These are phyloP conservation scores for Chrysosporium queenslandicum DNA, from an alignment of 2,329 filamentous ascomycete genomes.

Conservation along the genomic window DNA sequence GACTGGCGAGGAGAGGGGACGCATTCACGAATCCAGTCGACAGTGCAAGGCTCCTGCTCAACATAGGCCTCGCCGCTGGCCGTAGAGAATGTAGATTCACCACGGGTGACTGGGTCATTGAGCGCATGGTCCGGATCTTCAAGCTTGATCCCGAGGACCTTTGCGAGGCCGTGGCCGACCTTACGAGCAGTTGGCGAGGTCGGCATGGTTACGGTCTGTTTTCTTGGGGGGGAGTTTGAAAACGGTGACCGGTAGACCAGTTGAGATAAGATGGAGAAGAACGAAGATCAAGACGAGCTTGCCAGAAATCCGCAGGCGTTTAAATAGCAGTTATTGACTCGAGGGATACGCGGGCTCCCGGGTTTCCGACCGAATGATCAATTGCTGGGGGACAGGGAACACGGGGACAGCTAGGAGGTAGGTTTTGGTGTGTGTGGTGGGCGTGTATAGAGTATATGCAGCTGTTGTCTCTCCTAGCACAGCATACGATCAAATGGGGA, in stretches of 20 bases:
- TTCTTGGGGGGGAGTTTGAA: too few relatives aligned
- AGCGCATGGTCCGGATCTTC: slow-evolving; percentile 51
- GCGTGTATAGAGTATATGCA: not conserved
- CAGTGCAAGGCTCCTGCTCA: slow-evolving; percentile 65
- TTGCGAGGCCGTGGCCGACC: slow-evolving; percentile 64
- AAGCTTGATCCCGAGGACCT: slow-evolving; percentile 71
- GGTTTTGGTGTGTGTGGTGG: not conserved
- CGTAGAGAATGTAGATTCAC: slow-evolving; percentile 69
- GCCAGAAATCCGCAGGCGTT: not conserved
- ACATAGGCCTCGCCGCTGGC: slow-evolving; percentile 67
- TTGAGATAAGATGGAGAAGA: not conserved
- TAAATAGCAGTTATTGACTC: not conserved
- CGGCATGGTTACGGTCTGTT: slow-evolving; percentile 26
- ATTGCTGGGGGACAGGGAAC: slow-evolving; percentile 1
- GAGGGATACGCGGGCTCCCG: not conserved
- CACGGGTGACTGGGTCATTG: slow-evolving; percentile 56
- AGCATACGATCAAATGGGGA: slow-evolving; percentile 8
- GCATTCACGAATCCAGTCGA: slow-evolving; percentile 60
- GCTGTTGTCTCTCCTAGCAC: slow-evolving; percentile 10
- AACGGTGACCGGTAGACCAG: not conserved
- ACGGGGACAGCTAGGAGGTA: not conserved
- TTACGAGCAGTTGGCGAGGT: slow-evolving; percentile 35
- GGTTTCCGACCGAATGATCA: slow-evolving; percentile 6
- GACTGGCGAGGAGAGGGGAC: slow-evolving; percentile 50
- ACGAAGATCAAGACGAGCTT: not conserved